These are phyloP conservation scores for Mucor mucedo DNA, from an alignment of 371 early-diverging fungal species.

Conservation along the genomic window DNA sequence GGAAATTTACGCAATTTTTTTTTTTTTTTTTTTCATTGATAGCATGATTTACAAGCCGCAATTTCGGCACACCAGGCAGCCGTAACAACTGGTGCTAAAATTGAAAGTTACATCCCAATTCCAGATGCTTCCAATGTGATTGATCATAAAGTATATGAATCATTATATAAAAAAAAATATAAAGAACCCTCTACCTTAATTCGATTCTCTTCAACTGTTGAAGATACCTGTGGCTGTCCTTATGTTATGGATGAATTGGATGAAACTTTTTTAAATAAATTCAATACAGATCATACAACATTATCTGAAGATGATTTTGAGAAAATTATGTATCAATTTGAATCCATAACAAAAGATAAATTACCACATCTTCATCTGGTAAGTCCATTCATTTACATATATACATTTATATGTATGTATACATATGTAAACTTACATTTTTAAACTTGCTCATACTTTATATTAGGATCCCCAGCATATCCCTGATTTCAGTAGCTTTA, in stretches of 20 bases:
- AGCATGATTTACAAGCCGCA: conserved; percentile 96
- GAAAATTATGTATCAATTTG: conserved; percentile 77
- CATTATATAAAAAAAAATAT: conserved; percentile 70
- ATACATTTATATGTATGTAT: not conserved
- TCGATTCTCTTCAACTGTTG: conserved; percentile 87
- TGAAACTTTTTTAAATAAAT: conserved; percentile 67
- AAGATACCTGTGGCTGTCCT: conserved; percentile 81
- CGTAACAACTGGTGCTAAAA: conserved; percentile 59
- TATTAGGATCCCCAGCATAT: conserved; percentile 26
- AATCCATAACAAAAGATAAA: conserved; percentile 59
- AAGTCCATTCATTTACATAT: conserved; percentile 10
- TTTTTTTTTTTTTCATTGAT: conserved; percentile 37
- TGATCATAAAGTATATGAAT: conserved; percentile 58
- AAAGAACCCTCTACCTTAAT: conserved; percentile 81
- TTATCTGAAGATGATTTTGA: conserved; percentile 81
- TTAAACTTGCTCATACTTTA: not conserved
- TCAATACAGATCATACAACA: conserved; percentile 47
- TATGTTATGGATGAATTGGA: conserved; percentile 92
- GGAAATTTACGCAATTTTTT: conserved; percentile 1
- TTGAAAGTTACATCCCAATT: conserved; percentile 83
- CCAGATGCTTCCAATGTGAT: conserved; percentile 86
- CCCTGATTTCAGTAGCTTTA: conserved; percentile 21
- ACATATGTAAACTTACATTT: not conserved
- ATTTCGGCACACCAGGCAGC: conserved; percentile 82
- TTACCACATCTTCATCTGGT: conserved; percentile 63